Conservation (phyloP, 2,329 filamentous ascomycete genomes). For the Verticillium tricorpus region DNA sequence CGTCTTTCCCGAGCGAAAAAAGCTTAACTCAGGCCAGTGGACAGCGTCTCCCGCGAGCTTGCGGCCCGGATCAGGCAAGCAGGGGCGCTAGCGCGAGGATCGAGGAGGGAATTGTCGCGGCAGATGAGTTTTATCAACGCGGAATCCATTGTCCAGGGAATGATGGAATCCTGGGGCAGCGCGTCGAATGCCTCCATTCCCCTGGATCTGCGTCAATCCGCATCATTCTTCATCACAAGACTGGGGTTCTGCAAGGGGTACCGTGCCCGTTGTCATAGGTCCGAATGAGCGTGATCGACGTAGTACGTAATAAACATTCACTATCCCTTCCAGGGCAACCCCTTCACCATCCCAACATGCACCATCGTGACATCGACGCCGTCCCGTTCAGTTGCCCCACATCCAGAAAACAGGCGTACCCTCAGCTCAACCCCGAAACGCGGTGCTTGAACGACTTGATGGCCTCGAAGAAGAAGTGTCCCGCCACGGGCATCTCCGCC, state of each 20-base stretch:
- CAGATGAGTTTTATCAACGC: neutral
- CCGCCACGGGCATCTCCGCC: neutral
- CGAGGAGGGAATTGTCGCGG: neutral
- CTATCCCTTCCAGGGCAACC: neutral
- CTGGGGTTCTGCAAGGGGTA: neutral
- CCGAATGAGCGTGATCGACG: neutral
- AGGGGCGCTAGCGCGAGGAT: neutral
- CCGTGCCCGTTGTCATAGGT: neutral
- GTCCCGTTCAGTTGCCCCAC: too few species aligned
- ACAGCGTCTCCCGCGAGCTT: neutral
- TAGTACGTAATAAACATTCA: neutral
- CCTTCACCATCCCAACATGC: neutral
- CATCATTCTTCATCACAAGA: neutral
- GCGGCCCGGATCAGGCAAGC: neutral
- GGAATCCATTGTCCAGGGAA: neutral
- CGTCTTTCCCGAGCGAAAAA: neutral
- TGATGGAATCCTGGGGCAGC: neutral
- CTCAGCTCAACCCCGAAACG: neutral
- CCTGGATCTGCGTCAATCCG: neutral
- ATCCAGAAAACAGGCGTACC: neutral
- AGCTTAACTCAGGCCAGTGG: neutral
- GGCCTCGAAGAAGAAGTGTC: neutral
- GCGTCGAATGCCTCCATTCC: neutral
- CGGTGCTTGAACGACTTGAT: neutral
- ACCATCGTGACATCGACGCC: too few species aligned